A percentile compares a stretch with the other conserved stretches of the same genome.
phyloP scores from a whole-genome alignment of 73 alveolate genomes.

The Paramecium octaurelia region DNA sequence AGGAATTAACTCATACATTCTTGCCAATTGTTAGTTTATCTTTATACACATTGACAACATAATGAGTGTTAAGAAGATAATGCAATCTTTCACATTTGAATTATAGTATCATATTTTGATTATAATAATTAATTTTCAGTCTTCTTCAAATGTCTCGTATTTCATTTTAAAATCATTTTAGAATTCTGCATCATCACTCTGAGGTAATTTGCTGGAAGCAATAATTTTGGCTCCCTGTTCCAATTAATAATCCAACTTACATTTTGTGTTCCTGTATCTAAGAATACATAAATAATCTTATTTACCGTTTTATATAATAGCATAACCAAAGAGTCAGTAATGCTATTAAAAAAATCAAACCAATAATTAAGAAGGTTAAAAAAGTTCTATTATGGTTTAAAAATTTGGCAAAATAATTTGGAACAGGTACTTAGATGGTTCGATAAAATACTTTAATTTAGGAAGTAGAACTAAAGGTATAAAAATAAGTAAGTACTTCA shows the following conservation, averaged over 20 bases:
- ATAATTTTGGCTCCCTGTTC: not conserved
- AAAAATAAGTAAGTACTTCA: not conserved
- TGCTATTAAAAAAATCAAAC: not conserved
- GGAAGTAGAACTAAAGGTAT: not conserved
- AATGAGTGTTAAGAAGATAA: not conserved
- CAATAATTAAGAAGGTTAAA: not conserved
- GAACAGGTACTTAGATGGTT: conserved; percentile 15
- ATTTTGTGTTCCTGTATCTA: not conserved
- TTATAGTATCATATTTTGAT: not conserved
- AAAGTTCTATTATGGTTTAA: not conserved
- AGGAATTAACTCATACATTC: not conserved
- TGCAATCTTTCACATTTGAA: conserved; percentile 22
- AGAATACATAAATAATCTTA: not conserved
- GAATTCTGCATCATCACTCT: conserved; percentile 2
- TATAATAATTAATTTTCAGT: not conserved
- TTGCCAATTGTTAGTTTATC: not conserved
- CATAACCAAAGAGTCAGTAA: conserved; percentile 31
- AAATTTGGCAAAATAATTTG: conserved; percentile 27
- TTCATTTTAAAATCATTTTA: conserved; percentile 8
- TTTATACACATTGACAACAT: not conserved
- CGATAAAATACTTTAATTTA: not conserved
- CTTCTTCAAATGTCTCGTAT: conserved; percentile 15
- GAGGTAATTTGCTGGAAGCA: not conserved
- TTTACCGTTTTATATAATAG: conserved; percentile 24
- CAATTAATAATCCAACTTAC: not conserved